Percentiles rank a stretch among this genome's conserved stretches.
These are phyloP conservation scores for Sporothrix euskadiensis DNA, from an alignment of 2,329 filamentous ascomycete genomes.

Conservation along the genomic window DNA sequence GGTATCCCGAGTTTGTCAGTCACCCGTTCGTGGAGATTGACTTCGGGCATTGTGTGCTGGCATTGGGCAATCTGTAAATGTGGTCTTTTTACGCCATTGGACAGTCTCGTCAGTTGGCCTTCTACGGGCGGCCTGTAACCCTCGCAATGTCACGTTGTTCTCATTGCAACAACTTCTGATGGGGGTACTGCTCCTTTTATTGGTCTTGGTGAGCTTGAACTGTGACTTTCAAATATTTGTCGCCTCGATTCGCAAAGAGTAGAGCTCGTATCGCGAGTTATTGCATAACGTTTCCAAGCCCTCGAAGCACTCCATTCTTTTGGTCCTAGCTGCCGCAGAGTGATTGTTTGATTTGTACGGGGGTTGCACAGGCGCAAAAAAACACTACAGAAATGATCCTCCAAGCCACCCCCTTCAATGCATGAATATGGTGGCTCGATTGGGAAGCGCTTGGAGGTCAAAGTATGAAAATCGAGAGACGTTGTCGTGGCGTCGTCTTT, in stretches of 20 bases:
- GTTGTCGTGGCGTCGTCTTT: neutral
- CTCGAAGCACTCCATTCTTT: neutral
- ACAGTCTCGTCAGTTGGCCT: neutral
- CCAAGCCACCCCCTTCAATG: conserved; percentile 29
- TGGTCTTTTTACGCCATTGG: neutral
- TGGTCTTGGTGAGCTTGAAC: neutral
- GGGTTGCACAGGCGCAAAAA: conserved; percentile 17
- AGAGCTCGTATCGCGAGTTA: neutral
- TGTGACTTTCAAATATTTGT: neutral
- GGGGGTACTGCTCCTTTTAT: neutral
- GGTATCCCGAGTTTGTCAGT: conserved; percentile 4
- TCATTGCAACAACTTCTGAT: neutral
- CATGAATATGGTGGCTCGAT: conserved; percentile 20
- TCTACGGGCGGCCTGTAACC: neutral
- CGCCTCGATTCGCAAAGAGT: neutral
- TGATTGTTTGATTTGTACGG: conserved; percentile 14
- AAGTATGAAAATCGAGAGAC: neutral
- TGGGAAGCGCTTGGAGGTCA: neutral
- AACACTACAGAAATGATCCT: neutral
- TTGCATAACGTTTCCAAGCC: conserved; percentile 17
- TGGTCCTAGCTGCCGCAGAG: neutral
- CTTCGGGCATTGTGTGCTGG: neutral
- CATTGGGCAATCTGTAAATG: neutral
- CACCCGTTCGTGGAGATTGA: conserved; percentile 5
- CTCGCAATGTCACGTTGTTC: neutral